Base-by-base conservation (phyloP, 1,139 yeast genomes). In the Candida sanyaensis region DNA sequence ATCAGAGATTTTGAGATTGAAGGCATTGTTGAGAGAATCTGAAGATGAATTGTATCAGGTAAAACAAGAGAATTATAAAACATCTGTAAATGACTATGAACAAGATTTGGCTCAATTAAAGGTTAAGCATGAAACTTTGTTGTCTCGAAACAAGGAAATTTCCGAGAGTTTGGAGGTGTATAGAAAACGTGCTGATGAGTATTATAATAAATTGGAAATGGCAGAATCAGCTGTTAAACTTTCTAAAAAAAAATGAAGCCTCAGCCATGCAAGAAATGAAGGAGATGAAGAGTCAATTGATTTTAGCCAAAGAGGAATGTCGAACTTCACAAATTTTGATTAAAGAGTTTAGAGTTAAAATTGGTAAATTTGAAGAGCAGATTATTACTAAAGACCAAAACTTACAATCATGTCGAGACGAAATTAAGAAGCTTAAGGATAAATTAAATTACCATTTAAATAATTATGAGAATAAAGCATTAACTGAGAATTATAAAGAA, bases 171-270 rank as follows among this genome's bases (percentile, higher is more conserved):
- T 86, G 38, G 82, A 80, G 30, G 70, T 88, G 34, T 90, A 87
- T 65, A 86, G 83, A 59, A 69, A 73, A 37, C 78, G 96, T 50
- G 83, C 96, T 12, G 93, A 88, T 42, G 89, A 86, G 55, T 88
- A 89, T 59, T 83, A 79, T 57, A 75, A 77, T 51, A 88, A 88
- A 57, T 71, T 91, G 33, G 96, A 90, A 58, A 78, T 82, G 50
- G 93, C 96, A 0, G 97, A 92, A 59, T 76, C 85, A 43, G 86
- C 90, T 2, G 82, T 88, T 2, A 72, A 78, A 42, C 78, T 83
- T 44, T 81, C 90, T 3, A 72, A 71, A 55, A 74, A n/a, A 88
- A 54, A 83, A 86, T 13, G 92, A 86, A 60, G 77, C 77, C 44
- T 66, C 73, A 46, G 78, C 87, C 7, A 69, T 67, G 43, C 70